Evolutionary conservation across 345 rosid genomes (phyloP), one percentile per base, ranked within the genome.

Genomic region (Syzygium jambos): DNA sequence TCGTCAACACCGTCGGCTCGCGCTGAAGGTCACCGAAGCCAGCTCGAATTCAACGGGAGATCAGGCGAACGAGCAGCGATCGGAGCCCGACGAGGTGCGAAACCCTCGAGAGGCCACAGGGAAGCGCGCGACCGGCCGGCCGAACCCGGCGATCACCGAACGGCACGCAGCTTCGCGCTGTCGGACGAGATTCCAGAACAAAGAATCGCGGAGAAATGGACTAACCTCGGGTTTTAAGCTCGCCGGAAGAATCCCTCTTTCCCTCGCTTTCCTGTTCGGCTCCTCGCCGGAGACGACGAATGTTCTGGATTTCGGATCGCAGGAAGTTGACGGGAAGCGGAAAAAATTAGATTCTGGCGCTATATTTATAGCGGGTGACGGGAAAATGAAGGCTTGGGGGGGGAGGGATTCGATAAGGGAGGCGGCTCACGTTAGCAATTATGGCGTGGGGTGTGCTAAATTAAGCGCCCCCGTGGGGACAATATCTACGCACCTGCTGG

Each of bases 381-480:
- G 0, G 80, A 73, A 10, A 73, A 19, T 22, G 49, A 73, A 19
- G 49, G 80, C 1, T 13, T n/a, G n/a, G n/a, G n/a, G n/a, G n/a
- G n/a, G 49, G 19, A 49, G 3, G 41, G 27, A 52, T 57, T 88
- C 51, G 91, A 88, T 84, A 89, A 68, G 89, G 46, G 46, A 77
- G 87, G 51, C 83, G 27, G 86, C 3, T 53, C 38, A 30, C 49
- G 86, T 84, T 53, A 84, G 86, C 43, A 84, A 84, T 56, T 43
- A 21, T 10, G 2, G 22, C 25, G 80, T 5, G 46, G 80, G 15
- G 10, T 0, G 16, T 34, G 49, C 88, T 86, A 86, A 52, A 77
- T 51, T 78, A 29, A 84, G 46, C 86, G 8, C 22, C 27, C 23
- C 55, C 5, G 5, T 27, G 8, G 34, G 78, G 1, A 73, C 80